Evolutionary conservation across 2,329 filamentous ascomycete species (phyloP), one percentile per base, ranked within the genome.

Genomic region (Graphium sp.): DNA sequence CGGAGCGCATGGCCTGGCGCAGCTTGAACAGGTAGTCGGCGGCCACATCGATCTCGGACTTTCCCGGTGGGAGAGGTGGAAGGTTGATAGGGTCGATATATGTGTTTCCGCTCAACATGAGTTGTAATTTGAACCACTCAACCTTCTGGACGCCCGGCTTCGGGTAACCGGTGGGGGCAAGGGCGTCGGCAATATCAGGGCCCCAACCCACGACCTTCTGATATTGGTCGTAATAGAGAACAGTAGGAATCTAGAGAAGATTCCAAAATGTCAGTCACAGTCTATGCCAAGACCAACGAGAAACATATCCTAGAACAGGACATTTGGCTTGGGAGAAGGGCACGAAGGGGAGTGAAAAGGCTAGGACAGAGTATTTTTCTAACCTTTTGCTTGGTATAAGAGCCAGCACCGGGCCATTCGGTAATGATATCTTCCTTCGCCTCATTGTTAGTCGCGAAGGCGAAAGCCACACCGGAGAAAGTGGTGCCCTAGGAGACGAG

Each of bases 121-220:
- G 73, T 59, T 98, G 89, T 41, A 98, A 69, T 64, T 95, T 95
- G 69, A 98, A 95, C 89, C 89, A 98, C 59, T 95, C 89, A 15
- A 95, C 87, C 60, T 95, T 95, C 55, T 95, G 89, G 41, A 98
- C 87, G 38, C 87, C 87, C 19, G 82, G 82, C 62, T 95, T 95
- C 41, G 89, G 89, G 53, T 95, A 95, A 37, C 89, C 89, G 22
- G 89, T 95, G 18, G 89, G 89, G 30, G 89, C 87, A 39, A 95
- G 69, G 38, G 89, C 89, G 56, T 95, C 87, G 35, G 89, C 83
- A 44, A 95, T 95, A 62, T 98, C 89, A 32, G 87, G 85, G 36
- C 89, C 89, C 89, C 89, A 98, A 43, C 89, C 89, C n/a, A 95
- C 89, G 27, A 98, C 89, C 55, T 95, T 94, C 48, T 98, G 89